Conservation (phyloP, 1,284 basidiomycete species). For the Moesziomyces sp. region DNA sequence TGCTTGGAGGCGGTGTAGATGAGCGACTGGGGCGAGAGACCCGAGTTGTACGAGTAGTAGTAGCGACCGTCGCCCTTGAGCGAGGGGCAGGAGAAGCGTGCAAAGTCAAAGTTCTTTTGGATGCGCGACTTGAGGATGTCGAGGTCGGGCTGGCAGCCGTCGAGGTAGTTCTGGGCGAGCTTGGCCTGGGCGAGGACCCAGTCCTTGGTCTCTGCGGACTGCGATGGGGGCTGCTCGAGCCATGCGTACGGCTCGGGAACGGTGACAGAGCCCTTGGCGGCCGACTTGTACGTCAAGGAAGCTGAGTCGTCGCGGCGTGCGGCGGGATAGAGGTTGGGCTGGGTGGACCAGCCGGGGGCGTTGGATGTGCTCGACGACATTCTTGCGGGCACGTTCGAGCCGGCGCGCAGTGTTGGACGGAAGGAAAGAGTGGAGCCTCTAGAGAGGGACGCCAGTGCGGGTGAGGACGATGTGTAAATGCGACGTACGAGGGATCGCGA, state of each 20-base stretch:
- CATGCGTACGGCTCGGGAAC: conserved; percentile 65
- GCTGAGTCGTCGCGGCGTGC: conserved; percentile 59
- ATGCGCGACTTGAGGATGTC: conserved; percentile 57
- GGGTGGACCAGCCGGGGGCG: conserved; percentile 57
- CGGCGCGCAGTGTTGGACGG: neutral
- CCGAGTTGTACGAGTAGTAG: conserved; percentile 65
- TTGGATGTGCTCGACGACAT: conserved; percentile 22
- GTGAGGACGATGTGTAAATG: conserved; percentile 1
- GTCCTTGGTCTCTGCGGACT: conserved; percentile 61
- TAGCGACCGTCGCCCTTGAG: conserved; percentile 59
- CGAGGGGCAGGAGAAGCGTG: conserved; percentile 61
- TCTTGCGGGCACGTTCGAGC: conserved; percentile 1
- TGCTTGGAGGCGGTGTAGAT: conserved; percentile 55
- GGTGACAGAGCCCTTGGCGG: conserved; percentile 54
- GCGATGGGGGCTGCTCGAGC: conserved; percentile 63
- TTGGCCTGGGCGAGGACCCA: conserved; percentile 61
- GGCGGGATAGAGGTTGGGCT: conserved; percentile 56
- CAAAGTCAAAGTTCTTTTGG: conserved; percentile 61
- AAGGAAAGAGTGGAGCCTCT: neutral
- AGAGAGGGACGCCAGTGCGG: neutral
- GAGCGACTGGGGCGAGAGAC: conserved; percentile 62
- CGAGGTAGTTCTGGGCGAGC: conserved; percentile 55
- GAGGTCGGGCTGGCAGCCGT: conserved; percentile 53
- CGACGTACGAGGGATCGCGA: conserved; percentile 11
- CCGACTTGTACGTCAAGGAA: conserved; percentile 56